Evolutionary conservation across 1,284 basidiomycete genomes (phyloP).

Genomic region (Sphagnurus paluster): DNA sequence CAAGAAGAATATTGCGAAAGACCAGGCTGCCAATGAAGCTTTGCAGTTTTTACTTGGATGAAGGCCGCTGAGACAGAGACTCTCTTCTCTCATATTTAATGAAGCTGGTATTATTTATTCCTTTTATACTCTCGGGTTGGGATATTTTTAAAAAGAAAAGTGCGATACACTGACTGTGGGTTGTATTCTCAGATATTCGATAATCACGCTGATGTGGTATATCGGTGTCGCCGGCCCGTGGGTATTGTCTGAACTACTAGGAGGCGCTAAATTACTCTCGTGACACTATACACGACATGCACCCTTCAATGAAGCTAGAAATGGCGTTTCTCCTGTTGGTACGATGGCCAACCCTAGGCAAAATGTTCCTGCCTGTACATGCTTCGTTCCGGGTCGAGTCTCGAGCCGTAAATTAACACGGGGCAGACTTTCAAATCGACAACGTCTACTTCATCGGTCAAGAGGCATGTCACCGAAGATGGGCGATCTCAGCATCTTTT

Average conservation of each 20-base stretch:
- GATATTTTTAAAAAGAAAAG: too few species aligned
- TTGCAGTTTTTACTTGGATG: conserved; percentile 35
- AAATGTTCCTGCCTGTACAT: too few species aligned
- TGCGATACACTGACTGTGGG: too few species aligned
- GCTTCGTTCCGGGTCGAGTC: too few species aligned
- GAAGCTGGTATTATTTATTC: conserved; percentile 7
- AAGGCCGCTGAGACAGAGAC: conserved; percentile 18
- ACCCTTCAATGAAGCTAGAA: conserved; percentile 6
- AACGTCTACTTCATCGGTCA: conserved; percentile 19
- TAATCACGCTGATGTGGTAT: too few species aligned
- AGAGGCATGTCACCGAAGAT: conserved; percentile 19
- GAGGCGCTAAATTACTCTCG: conserved; percentile 6
- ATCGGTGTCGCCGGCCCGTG: conserved; percentile 16
- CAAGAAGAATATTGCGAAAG: conserved; percentile 53
- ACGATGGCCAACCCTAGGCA: too few species aligned
- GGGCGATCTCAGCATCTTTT: conserved; percentile 14
- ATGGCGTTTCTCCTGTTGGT: too few species aligned
- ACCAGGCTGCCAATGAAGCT: conserved; percentile 53
- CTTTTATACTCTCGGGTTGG: too few species aligned
- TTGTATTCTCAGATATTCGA: too few species aligned
- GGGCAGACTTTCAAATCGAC: conserved; percentile 13
- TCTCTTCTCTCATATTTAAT: conserved; percentile 13
- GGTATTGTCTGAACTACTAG: conserved; percentile 7
- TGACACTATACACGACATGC: conserved; percentile 10
- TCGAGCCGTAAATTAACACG: too few species aligned